A percentile compares a stretch with the other conserved stretches of the same genome.
phyloP scores from a whole-genome alignment of 2,329 filamentous ascomycete species.

The Biscogniauxia marginata region DNA sequence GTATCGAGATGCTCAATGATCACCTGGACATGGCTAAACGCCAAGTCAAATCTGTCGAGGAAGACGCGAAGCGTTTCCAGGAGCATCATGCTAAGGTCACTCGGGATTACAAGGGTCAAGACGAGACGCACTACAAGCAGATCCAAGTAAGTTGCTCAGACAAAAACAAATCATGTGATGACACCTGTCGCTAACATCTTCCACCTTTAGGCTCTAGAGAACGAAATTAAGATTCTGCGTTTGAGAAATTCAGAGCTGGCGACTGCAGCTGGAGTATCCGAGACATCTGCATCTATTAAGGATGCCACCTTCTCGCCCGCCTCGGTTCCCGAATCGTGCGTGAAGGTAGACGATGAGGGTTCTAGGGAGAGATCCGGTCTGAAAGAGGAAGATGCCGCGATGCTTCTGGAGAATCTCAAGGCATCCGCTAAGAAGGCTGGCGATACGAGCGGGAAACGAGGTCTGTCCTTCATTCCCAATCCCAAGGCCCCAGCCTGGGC shows the following conservation, averaged over 20 bases:
- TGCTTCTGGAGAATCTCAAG: constrained; percentile 2
- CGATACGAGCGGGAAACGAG: background rate
- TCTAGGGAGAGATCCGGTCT: background rate
- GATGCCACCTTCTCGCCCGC: background rate
- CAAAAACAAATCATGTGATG: background rate
- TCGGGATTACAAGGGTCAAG: constrained; percentile 18
- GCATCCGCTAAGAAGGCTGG: background rate
- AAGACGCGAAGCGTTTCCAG: constrained; percentile 16
- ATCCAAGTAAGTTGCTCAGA: constrained; percentile 23
- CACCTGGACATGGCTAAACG: constrained; percentile 7
- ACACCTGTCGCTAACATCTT: constrained; percentile 6
- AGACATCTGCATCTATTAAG: background rate
- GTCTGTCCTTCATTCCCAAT: constrained; percentile 19
- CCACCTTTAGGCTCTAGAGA: constrained; percentile 26
- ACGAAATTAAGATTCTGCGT: constrained; percentile 19
- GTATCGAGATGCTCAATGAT: constrained; percentile 11
- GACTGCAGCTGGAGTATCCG: constrained; percentile 4
- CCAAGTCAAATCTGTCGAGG: constrained; percentile 9
- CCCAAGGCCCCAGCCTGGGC: constrained; percentile 24
- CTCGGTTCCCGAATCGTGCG: background rate
- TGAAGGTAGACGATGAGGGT: background rate
- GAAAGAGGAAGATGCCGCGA: background rate
- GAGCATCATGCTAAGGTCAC: constrained; percentile 19
- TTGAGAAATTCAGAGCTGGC: constrained; percentile 11
- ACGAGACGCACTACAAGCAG: constrained; percentile 21